Evolutionary conservation across 306 rosid species (phyloP).

Genomic region (Medicago truncatula): DNA sequence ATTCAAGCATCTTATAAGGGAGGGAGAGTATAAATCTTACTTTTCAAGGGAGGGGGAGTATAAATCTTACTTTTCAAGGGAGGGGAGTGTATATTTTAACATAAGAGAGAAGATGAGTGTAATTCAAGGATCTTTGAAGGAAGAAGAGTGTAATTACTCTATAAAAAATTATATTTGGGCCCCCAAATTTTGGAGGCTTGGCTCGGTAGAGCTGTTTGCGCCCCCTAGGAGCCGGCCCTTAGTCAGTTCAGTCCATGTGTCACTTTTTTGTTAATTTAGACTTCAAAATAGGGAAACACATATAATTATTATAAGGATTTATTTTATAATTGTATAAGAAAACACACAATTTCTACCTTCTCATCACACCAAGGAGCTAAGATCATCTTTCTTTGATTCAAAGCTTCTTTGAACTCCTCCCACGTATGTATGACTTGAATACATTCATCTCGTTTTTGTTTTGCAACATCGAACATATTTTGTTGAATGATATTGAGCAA

Average conservation of each 20-base stretch:
- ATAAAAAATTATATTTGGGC: too few relatives aligned
- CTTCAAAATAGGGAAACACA: slow-evolving; percentile 28
- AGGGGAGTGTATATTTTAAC: too few relatives aligned
- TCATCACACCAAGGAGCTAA: slow-evolving; percentile 99
- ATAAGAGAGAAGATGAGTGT: too few relatives aligned
- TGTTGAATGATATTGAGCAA: slow-evolving; percentile 67
- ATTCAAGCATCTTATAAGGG: too few relatives aligned
- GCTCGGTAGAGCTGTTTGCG: too few relatives aligned
- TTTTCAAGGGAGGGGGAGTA: too few relatives aligned
- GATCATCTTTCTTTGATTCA: slow-evolving; percentile 72
- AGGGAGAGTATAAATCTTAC: too few relatives aligned
- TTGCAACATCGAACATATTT: slow-evolving; percentile 71
- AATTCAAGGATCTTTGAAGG: too few relatives aligned
- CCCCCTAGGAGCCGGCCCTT: too few relatives aligned
- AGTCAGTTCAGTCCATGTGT: background rate
- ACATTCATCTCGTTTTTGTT: slow-evolving; percentile 75
- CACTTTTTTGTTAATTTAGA: background rate
- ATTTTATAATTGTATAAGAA: background rate
- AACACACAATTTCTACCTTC: slow-evolving; percentile 58
- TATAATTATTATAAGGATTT: background rate
- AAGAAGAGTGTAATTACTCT: too few relatives aligned
- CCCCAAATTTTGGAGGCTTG: too few relatives aligned
- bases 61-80: too few relatives aligned
- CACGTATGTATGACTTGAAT: slow-evolving; percentile 63
- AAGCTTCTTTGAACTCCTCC: slow-evolving; percentile 83